Conservation (phyloP, 2,329 filamentous ascomycete genomes). For the Penicillium sp. region DNA sequence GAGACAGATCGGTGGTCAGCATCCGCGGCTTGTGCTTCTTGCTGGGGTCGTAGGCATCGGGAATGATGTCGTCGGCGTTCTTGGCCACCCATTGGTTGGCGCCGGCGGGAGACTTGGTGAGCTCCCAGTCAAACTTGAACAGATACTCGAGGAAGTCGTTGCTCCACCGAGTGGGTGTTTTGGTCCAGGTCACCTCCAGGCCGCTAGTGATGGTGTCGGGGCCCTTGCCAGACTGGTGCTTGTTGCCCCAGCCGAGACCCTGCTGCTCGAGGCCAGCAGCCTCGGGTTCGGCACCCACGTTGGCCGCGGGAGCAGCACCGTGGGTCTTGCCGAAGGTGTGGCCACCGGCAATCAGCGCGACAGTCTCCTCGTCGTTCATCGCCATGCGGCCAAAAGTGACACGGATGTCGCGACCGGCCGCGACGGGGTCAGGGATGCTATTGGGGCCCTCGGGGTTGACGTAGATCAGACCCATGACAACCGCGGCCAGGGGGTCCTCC, state of each 20-base stretch:
- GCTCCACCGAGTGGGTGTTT: slow-evolving; percentile 72
- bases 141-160: slow-evolving; percentile 72
- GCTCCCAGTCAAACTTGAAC: slow-evolving; percentile 75
- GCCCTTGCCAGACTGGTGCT: slow-evolving; percentile 64
- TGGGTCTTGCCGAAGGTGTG: slow-evolving; percentile 81
- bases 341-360: slow-evolving; percentile 73
- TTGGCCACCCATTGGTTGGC: slow-evolving; percentile 76
- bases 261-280: slow-evolving; percentile 63
- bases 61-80: slow-evolving; percentile 63
- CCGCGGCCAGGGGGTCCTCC: slow-evolving; percentile 64
- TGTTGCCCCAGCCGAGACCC: slow-evolving; percentile 71
- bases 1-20: slow-evolving; percentile 71
- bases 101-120: slow-evolving; percentile 70
- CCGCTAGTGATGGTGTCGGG: slow-evolving; percentile 71
- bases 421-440: slow-evolving; percentile 65
- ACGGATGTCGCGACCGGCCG: slow-evolving; percentile 69
- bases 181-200: slow-evolving; percentile 76
- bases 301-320: slow-evolving; percentile 62
- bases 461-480: slow-evolving; percentile 76
- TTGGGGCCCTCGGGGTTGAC: slow-evolving; percentile 78
- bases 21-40: slow-evolving; percentile 74
- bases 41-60: slow-evolving; percentile 65
- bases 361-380: slow-evolving; percentile 80
- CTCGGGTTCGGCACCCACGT: slow-evolving; percentile 67
- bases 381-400: slow-evolving; percentile 74